These are phyloP conservation scores for Cenchrus fungigraminus DNA, from an alignment of 176 grass and related monocot species.

Conservation along the genomic window DNA sequence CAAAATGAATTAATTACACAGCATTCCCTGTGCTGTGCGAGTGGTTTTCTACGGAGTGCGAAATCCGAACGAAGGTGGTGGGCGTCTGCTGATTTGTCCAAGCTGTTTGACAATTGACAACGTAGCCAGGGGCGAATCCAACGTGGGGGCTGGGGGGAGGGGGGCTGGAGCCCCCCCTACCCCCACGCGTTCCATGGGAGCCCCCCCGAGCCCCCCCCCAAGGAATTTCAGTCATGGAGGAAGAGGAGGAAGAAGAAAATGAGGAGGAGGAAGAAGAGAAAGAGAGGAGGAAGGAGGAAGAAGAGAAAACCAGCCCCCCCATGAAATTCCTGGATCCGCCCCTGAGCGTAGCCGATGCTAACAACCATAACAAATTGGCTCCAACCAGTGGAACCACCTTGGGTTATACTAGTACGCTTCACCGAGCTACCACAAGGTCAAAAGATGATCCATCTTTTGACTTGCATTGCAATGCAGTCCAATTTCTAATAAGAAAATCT, in stretches of 20 bases:
- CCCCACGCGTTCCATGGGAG: too few species aligned
- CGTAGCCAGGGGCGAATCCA: neutral
- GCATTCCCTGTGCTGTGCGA: neutral
- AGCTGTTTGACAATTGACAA: slow-evolving; percentile 22
- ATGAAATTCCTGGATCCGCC: too few species aligned
- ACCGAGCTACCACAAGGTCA: neutral
- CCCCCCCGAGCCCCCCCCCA: too few species aligned
- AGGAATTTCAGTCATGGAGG: too few species aligned
- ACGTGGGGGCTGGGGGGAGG: too few species aligned
- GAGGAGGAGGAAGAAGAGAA: too few species aligned
- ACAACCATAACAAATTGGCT: slow-evolving; percentile 1
- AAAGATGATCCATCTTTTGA: neutral
- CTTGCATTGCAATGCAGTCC: neutral
- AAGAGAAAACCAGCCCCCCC: too few species aligned
- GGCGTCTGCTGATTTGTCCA: slow-evolving; percentile 1
- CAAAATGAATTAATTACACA: neutral
- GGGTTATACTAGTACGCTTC: neutral
- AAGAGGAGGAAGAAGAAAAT: too few species aligned
- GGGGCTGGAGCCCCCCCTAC: too few species aligned
- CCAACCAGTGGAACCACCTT: neutral
- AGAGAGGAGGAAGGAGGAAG: too few species aligned
- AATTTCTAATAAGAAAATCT: neutral
- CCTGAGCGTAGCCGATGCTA: neutral
- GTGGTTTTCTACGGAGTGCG: neutral
- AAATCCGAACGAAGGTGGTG: slow-evolving; percentile 2